Evolutionary conservation across 2,329 filamentous ascomycete genomes (phyloP), one percentile per base, ranked within the genome.

Genomic region (Xylaria sp.): DNA sequence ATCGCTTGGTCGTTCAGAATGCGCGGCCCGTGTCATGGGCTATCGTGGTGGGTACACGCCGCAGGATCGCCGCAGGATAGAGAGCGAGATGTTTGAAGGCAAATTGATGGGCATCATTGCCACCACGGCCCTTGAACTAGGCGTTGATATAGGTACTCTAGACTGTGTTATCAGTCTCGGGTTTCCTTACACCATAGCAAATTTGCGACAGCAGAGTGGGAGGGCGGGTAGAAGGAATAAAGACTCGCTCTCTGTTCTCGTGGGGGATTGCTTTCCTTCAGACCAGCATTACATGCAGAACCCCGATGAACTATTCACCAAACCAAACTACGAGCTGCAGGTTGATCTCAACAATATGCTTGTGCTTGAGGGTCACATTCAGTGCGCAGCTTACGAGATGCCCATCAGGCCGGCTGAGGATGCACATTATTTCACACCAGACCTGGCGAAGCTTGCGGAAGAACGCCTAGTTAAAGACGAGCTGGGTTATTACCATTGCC

Each of bases 281-380:
- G 96, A 99, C 78, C 96, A 99, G 78, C 90, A 97, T 78, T 99
- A 97, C 80, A 99, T 99, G 96, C 90, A 93, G 70, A 97, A 98
- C 72, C 96, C 96, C 0, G 91, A 96, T 70, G 94, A 97, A 79
- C 91, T 99, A 28, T 95, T 98, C 80, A 96, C 92, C 0, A 93
- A 93, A 75, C 94, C 94, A 0, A 97, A 98, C 72, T 92, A 91
- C 73, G 92, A 94, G 78, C 84, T 98, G 2, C 94, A 96, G 77
- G 92, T 98, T 4, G 96, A 99, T 78, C 83, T 99, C n/a, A 86
- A 91, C 55, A 98, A 98, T 73, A 90, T 97, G 83, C 88, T 98
- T 3, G 91, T 98, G 6, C 85, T 96, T 0, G 96, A 98, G 83
- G 95, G 94, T 0, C 96, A 99, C 77, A 86, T 99, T 7, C 96